These are phyloP conservation scores for Fusarium subtropicale DNA, from an alignment of 2,329 filamentous ascomycete species.

Conservation along the genomic window DNA sequence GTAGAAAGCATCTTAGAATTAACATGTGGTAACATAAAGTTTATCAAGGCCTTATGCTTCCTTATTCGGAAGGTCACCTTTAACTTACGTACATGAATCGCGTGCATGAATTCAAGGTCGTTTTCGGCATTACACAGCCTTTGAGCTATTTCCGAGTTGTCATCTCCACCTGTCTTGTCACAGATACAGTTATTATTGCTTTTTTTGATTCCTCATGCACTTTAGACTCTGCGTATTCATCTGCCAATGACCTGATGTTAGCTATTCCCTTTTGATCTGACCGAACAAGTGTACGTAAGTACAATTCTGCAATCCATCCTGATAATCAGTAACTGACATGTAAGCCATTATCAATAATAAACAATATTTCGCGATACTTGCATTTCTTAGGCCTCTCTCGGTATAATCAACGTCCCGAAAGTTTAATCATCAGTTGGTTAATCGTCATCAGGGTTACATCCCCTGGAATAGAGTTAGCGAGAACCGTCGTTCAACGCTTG, in stretches of 20 bases:
- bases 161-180: neutral
- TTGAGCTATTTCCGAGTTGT: neutral
- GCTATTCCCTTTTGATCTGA: no score
- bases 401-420: neutral
- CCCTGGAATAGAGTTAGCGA: neutral
- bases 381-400: neutral
- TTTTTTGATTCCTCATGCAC: neutral
- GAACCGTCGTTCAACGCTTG: neutral
- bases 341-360: neutral
- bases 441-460: neutral
- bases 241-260: no score
- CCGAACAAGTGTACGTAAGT: no score
- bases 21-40: neutral
- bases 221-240: rapidly evolving
- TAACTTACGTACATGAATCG: neutral
- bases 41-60: neutral
- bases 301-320: no score
- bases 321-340: neutral
- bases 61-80: neutral
- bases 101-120: neutral
- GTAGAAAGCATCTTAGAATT: rapidly evolving
- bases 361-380: no score
- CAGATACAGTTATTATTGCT: neutral
- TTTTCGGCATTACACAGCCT: neutral
- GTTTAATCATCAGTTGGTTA: neutral